Base-by-base conservation (phyloP, 495 filamentous ascomycete genomes). In the Tuber brumale region DNA sequence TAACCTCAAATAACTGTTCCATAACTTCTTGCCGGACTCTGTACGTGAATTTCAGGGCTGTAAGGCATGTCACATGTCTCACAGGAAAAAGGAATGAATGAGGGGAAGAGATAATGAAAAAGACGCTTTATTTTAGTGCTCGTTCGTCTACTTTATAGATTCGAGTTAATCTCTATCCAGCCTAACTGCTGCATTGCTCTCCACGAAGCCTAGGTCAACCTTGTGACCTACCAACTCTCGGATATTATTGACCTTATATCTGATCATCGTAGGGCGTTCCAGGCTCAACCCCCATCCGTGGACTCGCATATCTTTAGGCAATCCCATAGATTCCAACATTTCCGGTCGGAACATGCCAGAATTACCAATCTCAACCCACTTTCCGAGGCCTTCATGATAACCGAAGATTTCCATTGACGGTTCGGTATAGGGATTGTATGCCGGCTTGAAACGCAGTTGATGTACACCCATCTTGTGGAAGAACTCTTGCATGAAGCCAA, bases 401-500 rank as follows among this genome's bases (percentile, higher is more conserved):
- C 92, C 92, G 86, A 97, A 97, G 79, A 97, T 95, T 85, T 97
- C 94, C 93, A 97, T 94, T 83, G 89, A 92, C 16, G 95, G 95
- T 85, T 99, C 95, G n/a, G 95, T 98, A 86, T 99, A 96, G 0
- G 93, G 93, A 84, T 97, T 96, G 79, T 99, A 98, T n/a, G 94
- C 94, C 2, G 94, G 94, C 87, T 97, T 97, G 90, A 96, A 97
- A 76, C 92, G 90, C 76, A 97, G 86, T 76, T 92, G 87, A 73
- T 93, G 88, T 73, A 99, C 91, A 75, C 95, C 95, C 92, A 99
- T 97, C 86, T 97, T 97, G 42, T 85, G 87, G 84, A 97, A 99
- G 89, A 99, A 99, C 79, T 94, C 90, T 80, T 94, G 90, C 90
- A 99, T 96, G 87, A 99, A 98, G 77, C 93, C 92, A 86, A 97